Evolutionary conservation across 805 yeast species (phyloP).

Genomic region (Sugiyamaella qingdaonensis): DNA sequence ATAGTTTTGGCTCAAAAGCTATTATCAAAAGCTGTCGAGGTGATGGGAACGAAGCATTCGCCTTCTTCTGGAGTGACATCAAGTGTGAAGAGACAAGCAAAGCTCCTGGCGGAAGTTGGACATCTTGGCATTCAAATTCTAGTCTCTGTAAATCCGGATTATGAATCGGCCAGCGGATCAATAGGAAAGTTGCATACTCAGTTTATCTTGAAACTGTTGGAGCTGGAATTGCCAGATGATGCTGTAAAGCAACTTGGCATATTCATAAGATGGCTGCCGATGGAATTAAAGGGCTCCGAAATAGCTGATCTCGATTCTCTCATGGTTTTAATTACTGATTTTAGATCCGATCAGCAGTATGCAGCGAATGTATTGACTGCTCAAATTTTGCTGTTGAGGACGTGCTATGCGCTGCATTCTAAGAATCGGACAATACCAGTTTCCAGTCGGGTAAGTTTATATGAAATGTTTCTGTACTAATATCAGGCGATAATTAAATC

Average conservation of each 20-base stretch:
- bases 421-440: background rate
- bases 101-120: background rate
- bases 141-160: background rate
- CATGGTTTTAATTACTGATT: too few relatives aligned
- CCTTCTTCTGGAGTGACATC: background rate
- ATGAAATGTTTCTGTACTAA: background rate
- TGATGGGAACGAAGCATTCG: background rate
- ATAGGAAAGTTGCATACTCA: conserved; percentile 4
- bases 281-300: too few relatives aligned
- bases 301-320: too few relatives aligned
- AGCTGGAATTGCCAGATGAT: conserved; percentile 8
- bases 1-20: background rate
- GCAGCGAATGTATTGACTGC: too few relatives aligned
- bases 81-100: background rate
- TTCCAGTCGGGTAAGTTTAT: background rate
- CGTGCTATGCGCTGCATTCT: too few relatives aligned
- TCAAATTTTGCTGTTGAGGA: too few relatives aligned
- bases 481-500: background rate
- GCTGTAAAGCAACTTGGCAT: background rate
- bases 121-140: background rate
- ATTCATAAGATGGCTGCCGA: too few relatives aligned
- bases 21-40: background rate
- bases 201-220: conserved; percentile 11
- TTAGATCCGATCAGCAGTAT: too few relatives aligned
- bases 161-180: too few relatives aligned